phyloP scores from a whole-genome alignment of 2,329 filamentous ascomycete species.

The Lomentospora prolificans region DNA sequence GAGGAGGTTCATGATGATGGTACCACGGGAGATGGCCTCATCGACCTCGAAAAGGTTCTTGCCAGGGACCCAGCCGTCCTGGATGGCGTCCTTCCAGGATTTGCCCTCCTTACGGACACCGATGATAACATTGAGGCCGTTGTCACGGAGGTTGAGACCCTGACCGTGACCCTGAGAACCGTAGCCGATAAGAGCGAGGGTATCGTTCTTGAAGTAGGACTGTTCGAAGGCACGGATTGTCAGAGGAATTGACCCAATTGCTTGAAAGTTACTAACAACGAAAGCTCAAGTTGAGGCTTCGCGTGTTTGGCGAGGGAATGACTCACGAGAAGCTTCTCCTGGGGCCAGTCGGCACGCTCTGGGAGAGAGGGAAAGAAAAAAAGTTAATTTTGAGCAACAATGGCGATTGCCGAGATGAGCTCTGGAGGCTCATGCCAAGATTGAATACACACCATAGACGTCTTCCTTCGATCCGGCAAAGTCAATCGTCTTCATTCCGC shows the following conservation, averaged over 20 bases:
- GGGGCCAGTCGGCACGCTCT: conserved; percentile 98
- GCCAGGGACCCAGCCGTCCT: conserved; percentile 96
- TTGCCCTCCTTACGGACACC: conserved; percentile 97
- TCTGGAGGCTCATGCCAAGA: not conserved
- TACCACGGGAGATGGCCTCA: conserved; percentile 86
- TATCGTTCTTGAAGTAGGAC: conserved; percentile 99
- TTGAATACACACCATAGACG: conserved; percentile 66
- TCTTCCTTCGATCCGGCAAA: conserved; percentile 93
- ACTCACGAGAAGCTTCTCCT: conserved; percentile 92
- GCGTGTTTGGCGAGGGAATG: conserved; percentile 13
- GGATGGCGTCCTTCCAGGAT: conserved; percentile 94
- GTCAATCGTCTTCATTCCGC: conserved; percentile 97
- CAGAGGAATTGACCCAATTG: not conserved
- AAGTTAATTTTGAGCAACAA: not conserved
- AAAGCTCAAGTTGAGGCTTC: not conserved
- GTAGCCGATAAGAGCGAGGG: conserved; percentile 97
- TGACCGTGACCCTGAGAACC: conserved; percentile 97
- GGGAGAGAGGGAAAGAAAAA: conserved; percentile 13
- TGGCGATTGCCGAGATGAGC: not conserved
- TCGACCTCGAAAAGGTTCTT: conserved; percentile 99
- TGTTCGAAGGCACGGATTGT: conserved; percentile 24
- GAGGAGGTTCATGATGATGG: conserved; percentile 98
- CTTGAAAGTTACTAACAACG: too few species aligned
- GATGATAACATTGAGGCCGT: conserved; percentile 97
- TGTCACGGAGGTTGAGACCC: conserved; percentile 98